phyloP scores from a whole-genome alignment of 495 filamentous ascomycete genomes.

The Penicillium salamii region DNA sequence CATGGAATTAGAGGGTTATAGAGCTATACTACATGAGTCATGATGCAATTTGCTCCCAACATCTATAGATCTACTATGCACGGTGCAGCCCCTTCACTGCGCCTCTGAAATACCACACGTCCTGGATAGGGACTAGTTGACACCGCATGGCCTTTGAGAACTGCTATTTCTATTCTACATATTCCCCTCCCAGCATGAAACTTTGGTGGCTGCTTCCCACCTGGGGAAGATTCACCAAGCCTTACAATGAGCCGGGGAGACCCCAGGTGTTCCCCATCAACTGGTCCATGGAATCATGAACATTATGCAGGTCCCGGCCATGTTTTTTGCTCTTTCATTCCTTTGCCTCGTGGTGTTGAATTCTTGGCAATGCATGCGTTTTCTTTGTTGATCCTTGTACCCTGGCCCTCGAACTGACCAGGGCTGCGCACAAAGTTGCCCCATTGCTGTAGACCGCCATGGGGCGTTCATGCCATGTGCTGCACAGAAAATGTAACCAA shows the following conservation, averaged over 20 bases:
- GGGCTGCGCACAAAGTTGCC: too few species aligned
- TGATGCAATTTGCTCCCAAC: too few species aligned
- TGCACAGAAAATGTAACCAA: not conserved
- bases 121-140: too few species aligned
- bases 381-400: slow-evolving; percentile 9
- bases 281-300: not conserved
- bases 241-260: not conserved
- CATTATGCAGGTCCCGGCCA: slow-evolving; percentile 28
- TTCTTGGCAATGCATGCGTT: not conserved
- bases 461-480: slow-evolving; percentile 1
- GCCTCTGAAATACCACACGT: too few species aligned
- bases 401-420: not conserved
- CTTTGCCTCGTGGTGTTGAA: not conserved
- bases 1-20: too few species aligned
- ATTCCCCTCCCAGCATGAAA: too few species aligned
- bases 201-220: slow-evolving; percentile 1
- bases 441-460: too few species aligned
- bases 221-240: not conserved
- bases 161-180: too few species aligned
- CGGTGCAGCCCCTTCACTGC: too few species aligned
- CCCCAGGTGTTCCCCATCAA: not conserved
- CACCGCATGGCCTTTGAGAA: too few species aligned
- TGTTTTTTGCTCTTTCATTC: slow-evolving; percentile 5
- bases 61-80: too few species aligned
- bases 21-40: too few species aligned